Conservation (phyloP, 768 basidiomycete species). For the Cystofilobasidium capitatum region DNA sequence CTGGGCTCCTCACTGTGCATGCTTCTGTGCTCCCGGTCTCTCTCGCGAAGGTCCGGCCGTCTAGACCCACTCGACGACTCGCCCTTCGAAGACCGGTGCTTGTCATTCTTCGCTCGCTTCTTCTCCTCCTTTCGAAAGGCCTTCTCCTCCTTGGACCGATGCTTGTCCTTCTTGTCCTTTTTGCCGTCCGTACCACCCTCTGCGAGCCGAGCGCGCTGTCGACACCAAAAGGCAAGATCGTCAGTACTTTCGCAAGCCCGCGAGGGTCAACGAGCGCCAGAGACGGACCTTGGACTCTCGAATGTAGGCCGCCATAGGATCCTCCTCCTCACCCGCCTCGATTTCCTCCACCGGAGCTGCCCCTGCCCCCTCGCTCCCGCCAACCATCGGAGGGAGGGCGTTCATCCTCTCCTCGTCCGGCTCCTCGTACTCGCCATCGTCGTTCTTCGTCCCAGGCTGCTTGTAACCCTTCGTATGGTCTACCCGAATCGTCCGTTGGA, state of each 20-base stretch:
- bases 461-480: constrained; percentile 64
- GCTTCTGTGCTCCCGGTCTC: too few relatives aligned
- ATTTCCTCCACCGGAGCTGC: constrained; percentile 19
- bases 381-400: constrained; percentile 64
- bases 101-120: neutral
- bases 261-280: neutral
- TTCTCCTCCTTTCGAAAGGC: constrained; percentile 6
- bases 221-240: neutral
- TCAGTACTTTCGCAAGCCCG: neutral
- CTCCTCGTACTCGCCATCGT: constrained; percentile 76
- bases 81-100: too few relatives aligned
- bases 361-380: constrained; percentile 43
- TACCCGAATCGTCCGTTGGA: constrained; percentile 72
- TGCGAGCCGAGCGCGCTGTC: constrained; percentile 2
- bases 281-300: constrained; percentile 47
- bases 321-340: constrained; percentile 61
- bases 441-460: constrained; percentile 65
- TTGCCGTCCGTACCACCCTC: constrained; percentile 46
- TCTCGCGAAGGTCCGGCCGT: too few relatives aligned
- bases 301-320: constrained; percentile 94
- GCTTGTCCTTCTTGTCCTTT: constrained; percentile 42
- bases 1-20: too few relatives aligned
- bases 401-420: constrained; percentile 73
- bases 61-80: too few relatives aligned
- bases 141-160: constrained; percentile 13